Conservation (phyloP, 2,329 filamentous ascomycete genomes). For the Colletotrichum lupini region DNA sequence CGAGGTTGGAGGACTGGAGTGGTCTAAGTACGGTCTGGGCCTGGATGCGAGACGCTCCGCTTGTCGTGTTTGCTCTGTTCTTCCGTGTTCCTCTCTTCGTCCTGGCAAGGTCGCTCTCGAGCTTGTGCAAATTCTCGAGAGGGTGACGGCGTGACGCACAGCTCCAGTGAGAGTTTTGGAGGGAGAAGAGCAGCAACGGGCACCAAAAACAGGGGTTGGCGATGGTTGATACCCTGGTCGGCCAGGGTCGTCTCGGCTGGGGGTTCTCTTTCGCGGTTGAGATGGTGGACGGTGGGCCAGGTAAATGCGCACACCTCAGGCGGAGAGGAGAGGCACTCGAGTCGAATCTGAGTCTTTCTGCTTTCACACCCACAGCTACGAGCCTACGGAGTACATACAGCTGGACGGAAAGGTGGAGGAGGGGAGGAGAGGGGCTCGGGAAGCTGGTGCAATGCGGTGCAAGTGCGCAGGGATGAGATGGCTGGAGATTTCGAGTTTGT, state of each 20-base stretch:
- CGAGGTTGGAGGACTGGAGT: constrained; percentile 15
- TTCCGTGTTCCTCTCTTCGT: background rate
- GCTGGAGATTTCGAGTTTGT: background rate
- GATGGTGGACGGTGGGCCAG: background rate
- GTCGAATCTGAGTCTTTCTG: too few species aligned
- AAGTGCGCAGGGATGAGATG: constrained; percentile 5
- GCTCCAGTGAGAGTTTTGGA: background rate
- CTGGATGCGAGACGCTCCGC: background rate
- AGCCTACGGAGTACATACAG: background rate
- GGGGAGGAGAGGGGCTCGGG: constrained; percentile 14
- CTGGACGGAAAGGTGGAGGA: background rate
- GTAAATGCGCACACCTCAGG: background rate
- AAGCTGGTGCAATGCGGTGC: constrained; percentile 13
- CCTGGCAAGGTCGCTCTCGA: background rate
- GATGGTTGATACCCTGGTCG: background rate
- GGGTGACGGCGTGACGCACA: constrained; percentile 32
- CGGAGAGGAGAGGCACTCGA: too few species aligned
- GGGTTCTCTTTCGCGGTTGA: background rate
- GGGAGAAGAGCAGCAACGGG: constrained; percentile 17
- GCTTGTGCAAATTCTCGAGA: constrained; percentile 20
- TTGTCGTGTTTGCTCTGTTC: background rate
- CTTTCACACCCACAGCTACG: background rate
- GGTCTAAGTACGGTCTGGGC: constrained; percentile 11
- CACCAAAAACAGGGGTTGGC: constrained; percentile 12
- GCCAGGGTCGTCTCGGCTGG: background rate